Percentiles rank a stretch among this genome's conserved stretches.
Evolutionary conservation across 2,329 filamentous ascomycete species (phyloP).

Genomic region (Diplodia seriata): DNA sequence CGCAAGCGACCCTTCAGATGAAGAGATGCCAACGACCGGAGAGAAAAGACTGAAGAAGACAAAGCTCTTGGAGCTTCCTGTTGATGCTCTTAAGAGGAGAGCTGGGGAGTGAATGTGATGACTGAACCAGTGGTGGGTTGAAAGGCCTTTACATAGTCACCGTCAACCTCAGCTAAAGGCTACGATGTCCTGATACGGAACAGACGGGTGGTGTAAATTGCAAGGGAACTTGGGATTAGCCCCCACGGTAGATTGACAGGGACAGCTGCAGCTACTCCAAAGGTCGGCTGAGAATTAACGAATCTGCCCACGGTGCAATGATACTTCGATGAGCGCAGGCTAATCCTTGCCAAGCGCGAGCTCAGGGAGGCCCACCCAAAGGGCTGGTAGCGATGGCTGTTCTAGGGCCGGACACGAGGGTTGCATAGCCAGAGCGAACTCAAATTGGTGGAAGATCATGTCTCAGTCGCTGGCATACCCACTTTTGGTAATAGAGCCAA

Average conservation of each 20-base stretch:
- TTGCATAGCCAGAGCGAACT: constrained; percentile 13
- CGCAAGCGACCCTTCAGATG: neutral
- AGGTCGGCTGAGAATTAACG: constrained; percentile 10
- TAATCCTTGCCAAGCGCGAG: constrained; percentile 6
- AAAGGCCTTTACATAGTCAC: constrained; percentile 26
- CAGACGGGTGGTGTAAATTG: constrained; percentile 8
- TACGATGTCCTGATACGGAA: constrained; percentile 6
- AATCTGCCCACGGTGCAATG: constrained; percentile 11
- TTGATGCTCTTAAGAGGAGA: neutral
- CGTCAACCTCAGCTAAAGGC: constrained; percentile 5
- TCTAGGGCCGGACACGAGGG: constrained; percentile 13
- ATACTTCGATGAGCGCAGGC: constrained; percentile 7
- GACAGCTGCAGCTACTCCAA: neutral
- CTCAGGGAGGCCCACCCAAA: neutral
- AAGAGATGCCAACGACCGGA: neutral
- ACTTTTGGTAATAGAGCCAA: constrained; percentile 28
- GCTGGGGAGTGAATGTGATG: constrained; percentile 27
- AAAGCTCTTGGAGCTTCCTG: neutral
- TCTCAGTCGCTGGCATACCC: constrained; percentile 4
- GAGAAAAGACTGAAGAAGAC: constrained; percentile 19
- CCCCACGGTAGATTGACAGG: constrained; percentile 5
- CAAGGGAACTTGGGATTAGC: neutral
- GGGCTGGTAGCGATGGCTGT: constrained; percentile 6
- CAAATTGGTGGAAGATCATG: constrained; percentile 29
- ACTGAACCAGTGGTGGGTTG: neutral